These are phyloP conservation scores for Crocinoboletus sp. DNA, from an alignment of 1,284 basidiomycete genomes.

Conservation along the genomic window DNA sequence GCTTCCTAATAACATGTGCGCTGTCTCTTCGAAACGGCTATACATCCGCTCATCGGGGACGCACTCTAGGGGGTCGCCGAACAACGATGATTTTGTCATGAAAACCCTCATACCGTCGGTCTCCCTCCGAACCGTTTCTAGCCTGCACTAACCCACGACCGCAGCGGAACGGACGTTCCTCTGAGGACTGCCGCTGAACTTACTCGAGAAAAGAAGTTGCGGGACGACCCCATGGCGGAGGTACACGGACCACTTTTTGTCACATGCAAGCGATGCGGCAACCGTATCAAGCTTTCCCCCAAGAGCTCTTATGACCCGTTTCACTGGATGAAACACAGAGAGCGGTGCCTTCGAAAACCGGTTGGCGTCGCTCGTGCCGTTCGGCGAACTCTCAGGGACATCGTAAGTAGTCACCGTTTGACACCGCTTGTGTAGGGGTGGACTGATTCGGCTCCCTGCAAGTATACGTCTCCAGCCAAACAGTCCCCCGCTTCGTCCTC, in stretches of 20 bases:
- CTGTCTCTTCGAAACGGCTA: constrained; percentile 11
- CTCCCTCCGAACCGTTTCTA: background rate
- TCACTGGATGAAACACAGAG: constrained; percentile 63
- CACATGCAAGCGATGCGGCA: constrained; percentile 51
- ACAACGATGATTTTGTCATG: constrained; percentile 16
- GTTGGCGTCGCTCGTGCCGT: constrained; percentile 16
- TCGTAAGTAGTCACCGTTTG: constrained; percentile 16
- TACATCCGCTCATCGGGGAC: constrained; percentile 19
- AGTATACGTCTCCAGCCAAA: constrained; percentile 22
- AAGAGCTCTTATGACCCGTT: constrained; percentile 62
- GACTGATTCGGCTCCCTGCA: constrained; percentile 1
- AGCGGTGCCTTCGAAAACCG: constrained; percentile 45
- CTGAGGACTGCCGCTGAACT: constrained; percentile 31
- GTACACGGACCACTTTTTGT: constrained; percentile 51
- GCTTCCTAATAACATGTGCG: constrained; percentile 23
- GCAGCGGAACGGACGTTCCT: constrained; percentile 23
- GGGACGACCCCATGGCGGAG: constrained; percentile 47
- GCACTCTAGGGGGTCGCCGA: constrained; percentile 24
- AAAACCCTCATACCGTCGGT: constrained; percentile 22
- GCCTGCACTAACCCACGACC: constrained; percentile 11
- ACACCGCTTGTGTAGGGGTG: background rate
- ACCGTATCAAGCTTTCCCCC: constrained; percentile 58
- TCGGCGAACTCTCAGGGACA: constrained; percentile 19
- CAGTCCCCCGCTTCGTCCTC: constrained; percentile 28
- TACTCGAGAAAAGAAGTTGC: constrained; percentile 44